phyloP scores from a whole-genome alignment of 2,329 filamentous ascomycete genomes.

The Paecilomyces variotii region DNA sequence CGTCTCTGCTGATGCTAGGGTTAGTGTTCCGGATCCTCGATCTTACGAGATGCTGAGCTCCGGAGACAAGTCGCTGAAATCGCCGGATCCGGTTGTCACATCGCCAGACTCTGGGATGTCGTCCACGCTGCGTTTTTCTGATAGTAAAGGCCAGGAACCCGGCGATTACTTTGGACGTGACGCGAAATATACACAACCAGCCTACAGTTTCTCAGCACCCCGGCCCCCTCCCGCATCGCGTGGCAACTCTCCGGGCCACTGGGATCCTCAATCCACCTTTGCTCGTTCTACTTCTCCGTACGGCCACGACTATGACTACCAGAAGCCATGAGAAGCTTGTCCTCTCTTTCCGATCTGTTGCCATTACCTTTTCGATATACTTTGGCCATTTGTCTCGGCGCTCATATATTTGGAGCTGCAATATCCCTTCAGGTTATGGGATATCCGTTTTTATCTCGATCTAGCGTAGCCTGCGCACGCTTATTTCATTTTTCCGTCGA shows the following conservation, averaged over 20 bases:
- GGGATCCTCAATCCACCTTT: slow-evolving; percentile 31
- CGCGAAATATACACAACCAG: slow-evolving; percentile 40
- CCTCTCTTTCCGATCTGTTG: background rate
- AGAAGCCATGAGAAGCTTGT: background rate
- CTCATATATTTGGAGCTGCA: background rate
- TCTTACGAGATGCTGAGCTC: slow-evolving; percentile 69
- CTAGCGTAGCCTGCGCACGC: background rate
- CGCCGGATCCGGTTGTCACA: slow-evolving; percentile 24
- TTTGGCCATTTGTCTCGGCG: background rate
- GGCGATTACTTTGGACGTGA: slow-evolving; percentile 36
- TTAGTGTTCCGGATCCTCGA: slow-evolving; percentile 55
- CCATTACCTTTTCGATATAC: background rate
- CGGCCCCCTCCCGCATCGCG: slow-evolving; percentile 30
- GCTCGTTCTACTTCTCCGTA: slow-evolving; percentile 11
- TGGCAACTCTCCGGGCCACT: slow-evolving; percentile 17
- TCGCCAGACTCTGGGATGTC: slow-evolving; percentile 18
- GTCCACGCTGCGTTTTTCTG: slow-evolving; percentile 11
- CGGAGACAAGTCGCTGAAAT: slow-evolving; percentile 16
- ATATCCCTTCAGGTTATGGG: background rate
- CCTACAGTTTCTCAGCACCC: slow-evolving; percentile 42
- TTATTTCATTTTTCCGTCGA: background rate
- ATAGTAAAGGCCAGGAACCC: slow-evolving; percentile 17
- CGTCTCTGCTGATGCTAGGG: slow-evolving; percentile 73
- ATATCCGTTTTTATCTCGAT: background rate
- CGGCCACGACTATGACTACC: background rate